Evolutionary conservation across 352 stramenopile genomes (phyloP), one percentile per base, ranked within the genome.

Genomic region (Lagenidium sp.): DNA sequence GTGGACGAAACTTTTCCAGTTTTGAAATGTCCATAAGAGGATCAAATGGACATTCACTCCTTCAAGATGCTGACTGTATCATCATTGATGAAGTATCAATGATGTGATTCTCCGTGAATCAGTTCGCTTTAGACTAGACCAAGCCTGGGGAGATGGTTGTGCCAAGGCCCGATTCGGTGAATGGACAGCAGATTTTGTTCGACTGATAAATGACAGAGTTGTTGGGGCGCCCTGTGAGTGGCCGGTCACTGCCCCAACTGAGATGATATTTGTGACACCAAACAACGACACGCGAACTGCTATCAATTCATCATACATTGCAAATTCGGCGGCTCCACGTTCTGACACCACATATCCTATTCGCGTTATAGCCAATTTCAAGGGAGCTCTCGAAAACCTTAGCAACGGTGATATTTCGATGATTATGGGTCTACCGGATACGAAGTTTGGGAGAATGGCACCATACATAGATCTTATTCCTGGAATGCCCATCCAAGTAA

Each of bases 61-160:
- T 52, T 26, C 41, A 50, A 46, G 36, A 50, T 18, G 16, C 46
- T 4, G 48, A 56, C 18, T 57, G 49, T 16, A 15, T 57, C 1
- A 48, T 57, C 21, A 15, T 57, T 6, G 50, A 57, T 30, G 41
- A 52, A 13, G 50, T 57, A 8, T 57, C 50, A 4, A 57, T 57
- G 43, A 57, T 57, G 50, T 52, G 37, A n/a, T n/a, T n/a, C n/a
- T n/a, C n/a, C n/a, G n/a, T n/a, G 56, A 66, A 11, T 53, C 22
- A 4, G 47, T 58, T 19, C 32, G 51, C 0, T 62, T 65, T 29
- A n/a, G 16, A 4, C 35, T 50, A 6, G 60, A 65, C 22, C 60
- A 51, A 0, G 37, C 51, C 10, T 69, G 60, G 57, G 48, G 37
- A 1, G 18, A 32, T n/a, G 54, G 58, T 3, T 63, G 58, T n/a